Conservation (phyloP, 2,329 filamentous ascomycete genomes). For the Colletotrichum theobromicola region DNA sequence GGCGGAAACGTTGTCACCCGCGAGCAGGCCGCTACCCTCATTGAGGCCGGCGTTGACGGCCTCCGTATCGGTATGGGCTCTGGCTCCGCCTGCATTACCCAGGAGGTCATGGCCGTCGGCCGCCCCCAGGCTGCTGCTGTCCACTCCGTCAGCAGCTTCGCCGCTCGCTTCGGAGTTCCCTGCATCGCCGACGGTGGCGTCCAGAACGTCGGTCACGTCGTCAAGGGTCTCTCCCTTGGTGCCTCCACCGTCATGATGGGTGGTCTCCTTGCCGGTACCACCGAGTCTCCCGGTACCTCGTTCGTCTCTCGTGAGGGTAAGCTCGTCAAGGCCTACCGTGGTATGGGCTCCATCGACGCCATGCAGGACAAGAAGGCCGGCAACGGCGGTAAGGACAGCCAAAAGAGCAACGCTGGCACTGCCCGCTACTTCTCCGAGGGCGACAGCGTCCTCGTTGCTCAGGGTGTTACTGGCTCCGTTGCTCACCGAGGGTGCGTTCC, state of each 20-base stretch:
- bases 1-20: constrained; percentile 98
- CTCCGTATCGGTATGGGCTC: constrained; percentile 99
- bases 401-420: constrained; percentile 90
- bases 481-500: constrained; percentile 70
- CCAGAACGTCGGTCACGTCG: constrained; percentile 98
- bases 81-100: constrained; percentile 97
- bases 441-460: constrained; percentile 91
- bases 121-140: constrained; percentile 94
- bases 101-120: constrained; percentile 99
- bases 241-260: constrained; percentile 99
- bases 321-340: constrained; percentile 98
- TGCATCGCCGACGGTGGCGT: constrained; percentile 98
- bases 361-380: constrained; percentile 99
- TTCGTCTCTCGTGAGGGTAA: constrained; percentile 97
- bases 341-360: constrained; percentile 98
- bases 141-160: constrained; percentile 87
- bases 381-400: constrained; percentile 71
- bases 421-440: constrained; percentile 98
- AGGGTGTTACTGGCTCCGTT: constrained; percentile 90
- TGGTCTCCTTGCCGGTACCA: constrained; percentile 94
- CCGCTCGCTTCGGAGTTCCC: constrained; percentile 91
- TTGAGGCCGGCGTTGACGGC: constrained; percentile 93
- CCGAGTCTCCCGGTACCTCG: constrained; percentile 95
- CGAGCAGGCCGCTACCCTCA: constrained; percentile 91
- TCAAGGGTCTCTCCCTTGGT: constrained; percentile 95